Percentiles rank a stretch among this genome's conserved stretches.
These are phyloP conservation scores for Gaertneriomyces semiglobifer DNA, from an alignment of 192 early-diverging fungal genomes.

Conservation along the genomic window DNA sequence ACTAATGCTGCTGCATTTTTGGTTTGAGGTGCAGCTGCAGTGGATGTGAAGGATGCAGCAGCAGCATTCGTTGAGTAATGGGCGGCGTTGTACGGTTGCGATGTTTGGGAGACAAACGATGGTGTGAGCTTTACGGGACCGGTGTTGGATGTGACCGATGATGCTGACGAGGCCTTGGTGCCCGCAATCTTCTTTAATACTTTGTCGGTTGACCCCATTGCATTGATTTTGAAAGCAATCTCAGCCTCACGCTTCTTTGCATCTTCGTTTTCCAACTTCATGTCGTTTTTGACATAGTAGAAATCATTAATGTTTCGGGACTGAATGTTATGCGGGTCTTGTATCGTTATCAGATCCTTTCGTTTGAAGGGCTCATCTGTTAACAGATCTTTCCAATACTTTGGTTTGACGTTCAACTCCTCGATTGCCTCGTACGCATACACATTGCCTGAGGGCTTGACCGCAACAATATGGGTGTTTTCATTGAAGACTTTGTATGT, in stretches of 20 bases:
- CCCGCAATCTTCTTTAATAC: slow-evolving; percentile 54
- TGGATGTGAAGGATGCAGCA: slow-evolving; percentile 84
- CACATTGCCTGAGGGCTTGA: slow-evolving; percentile 82
- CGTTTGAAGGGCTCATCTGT: slow-evolving; percentile 82
- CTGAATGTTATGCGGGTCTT: slow-evolving; percentile 78
- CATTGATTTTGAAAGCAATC: slow-evolving; percentile 59
- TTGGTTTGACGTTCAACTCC: slow-evolving; percentile 78
- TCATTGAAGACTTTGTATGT: slow-evolving; percentile 85
- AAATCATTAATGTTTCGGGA: slow-evolving; percentile 68
- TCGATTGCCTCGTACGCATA: slow-evolving; percentile 84
- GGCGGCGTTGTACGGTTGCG: slow-evolving; percentile 71
- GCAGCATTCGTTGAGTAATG: slow-evolving; percentile 75
- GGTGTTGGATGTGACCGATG: neutral
- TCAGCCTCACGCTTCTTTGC: slow-evolving; percentile 45
- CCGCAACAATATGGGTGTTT: slow-evolving; percentile 76
- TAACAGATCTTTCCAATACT: slow-evolving; percentile 82
- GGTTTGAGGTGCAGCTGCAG: slow-evolving; percentile 69
- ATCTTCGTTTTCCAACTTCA: slow-evolving; percentile 49
- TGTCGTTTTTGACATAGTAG: slow-evolving; percentile 69
- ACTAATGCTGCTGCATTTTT: slow-evolving; percentile 66
- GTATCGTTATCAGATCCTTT: slow-evolving; percentile 82
- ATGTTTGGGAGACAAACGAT: slow-evolving; percentile 43
- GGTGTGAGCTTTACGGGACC: slow-evolving; percentile 33
- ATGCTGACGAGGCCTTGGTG: neutral
- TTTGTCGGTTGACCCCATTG: slow-evolving; percentile 50